phyloP scores from a whole-genome alignment of 345 rosid species.

The Eucalyptus sideroxylon region DNA sequence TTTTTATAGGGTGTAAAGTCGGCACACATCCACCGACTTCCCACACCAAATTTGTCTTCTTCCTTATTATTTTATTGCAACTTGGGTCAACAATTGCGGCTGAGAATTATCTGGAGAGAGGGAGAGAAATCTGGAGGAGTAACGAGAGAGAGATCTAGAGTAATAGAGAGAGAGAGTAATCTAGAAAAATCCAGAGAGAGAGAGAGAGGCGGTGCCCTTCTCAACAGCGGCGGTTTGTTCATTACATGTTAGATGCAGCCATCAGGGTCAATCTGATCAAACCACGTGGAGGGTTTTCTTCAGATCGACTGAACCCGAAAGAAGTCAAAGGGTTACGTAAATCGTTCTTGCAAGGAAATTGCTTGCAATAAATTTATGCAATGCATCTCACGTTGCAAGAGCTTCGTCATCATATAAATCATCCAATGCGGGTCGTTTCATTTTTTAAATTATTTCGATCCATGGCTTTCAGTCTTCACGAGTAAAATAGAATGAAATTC shows the following conservation, averaged over 20 bases:
- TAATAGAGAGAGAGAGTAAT: no score
- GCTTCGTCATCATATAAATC: neutral
- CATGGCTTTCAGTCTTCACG: neutral
- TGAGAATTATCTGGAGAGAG: no score
- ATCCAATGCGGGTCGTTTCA: neutral
- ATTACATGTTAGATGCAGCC: neutral
- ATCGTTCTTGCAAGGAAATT: neutral
- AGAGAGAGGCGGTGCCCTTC: no score
- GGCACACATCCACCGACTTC: no score
- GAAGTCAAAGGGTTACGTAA: neutral
- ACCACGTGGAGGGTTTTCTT: neutral
- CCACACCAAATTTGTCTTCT: no score
- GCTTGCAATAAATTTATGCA: neutral
- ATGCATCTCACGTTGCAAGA: neutral
- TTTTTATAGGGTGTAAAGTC: no score
- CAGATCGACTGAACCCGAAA: neutral
- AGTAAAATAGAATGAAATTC: neutral
- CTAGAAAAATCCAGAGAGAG: no score
- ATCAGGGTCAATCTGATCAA: neutral
- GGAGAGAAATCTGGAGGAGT: no score
- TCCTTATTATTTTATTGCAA: no score
- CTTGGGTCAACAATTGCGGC: no score
- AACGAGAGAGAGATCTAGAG: no score
- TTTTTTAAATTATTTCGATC: neutral
- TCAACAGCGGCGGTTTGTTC: neutral